Conservation (phyloP, 495 filamentous ascomycete genomes). For the Podospora bellae-mahoneyi region DNA sequence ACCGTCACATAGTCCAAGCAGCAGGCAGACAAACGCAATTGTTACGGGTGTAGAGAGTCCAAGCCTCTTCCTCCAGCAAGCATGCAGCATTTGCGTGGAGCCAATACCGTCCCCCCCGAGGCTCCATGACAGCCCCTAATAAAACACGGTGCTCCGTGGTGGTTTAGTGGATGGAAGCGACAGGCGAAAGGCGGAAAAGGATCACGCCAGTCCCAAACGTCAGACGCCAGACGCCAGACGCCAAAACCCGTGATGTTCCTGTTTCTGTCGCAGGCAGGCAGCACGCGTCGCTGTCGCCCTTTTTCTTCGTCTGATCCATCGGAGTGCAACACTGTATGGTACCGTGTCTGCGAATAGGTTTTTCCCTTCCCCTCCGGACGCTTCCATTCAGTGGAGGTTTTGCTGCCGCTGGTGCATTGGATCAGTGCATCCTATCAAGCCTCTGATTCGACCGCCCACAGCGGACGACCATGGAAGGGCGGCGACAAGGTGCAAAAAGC, state of each 20-base stretch:
- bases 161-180: slow-evolving; percentile 3
- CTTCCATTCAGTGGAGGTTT: not conserved
- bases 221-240: slow-evolving; percentile 9
- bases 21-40: slow-evolving; percentile 8
- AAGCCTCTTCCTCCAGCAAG: not conserved
- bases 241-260: slow-evolving; percentile 4
- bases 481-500: slow-evolving; percentile 22
- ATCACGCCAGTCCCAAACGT: not conserved
- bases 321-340: slow-evolving; percentile 32
- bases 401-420: not conserved
- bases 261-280: slow-evolving; percentile 1
- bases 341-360: slow-evolving; percentile 35
- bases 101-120: not conserved
- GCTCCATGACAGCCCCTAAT: slow-evolving; percentile 2
- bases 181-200: slow-evolving; percentile 2
- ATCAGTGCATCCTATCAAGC: slow-evolving; percentile 24
- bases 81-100: not conserved
- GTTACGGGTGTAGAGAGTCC: not conserved
- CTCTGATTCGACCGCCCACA: slow-evolving; percentile 28
- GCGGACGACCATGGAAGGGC: slow-evolving; percentile 21
- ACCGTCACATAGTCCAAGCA: not conserved
- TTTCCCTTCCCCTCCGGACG: slow-evolving; percentile 15
- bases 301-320: slow-evolving; percentile 3
- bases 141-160: not conserved
- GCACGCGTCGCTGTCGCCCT: slow-evolving; percentile 1